Conservation (phyloP, 2,329 filamentous ascomycete species). For the Aspergillus sp. region DNA sequence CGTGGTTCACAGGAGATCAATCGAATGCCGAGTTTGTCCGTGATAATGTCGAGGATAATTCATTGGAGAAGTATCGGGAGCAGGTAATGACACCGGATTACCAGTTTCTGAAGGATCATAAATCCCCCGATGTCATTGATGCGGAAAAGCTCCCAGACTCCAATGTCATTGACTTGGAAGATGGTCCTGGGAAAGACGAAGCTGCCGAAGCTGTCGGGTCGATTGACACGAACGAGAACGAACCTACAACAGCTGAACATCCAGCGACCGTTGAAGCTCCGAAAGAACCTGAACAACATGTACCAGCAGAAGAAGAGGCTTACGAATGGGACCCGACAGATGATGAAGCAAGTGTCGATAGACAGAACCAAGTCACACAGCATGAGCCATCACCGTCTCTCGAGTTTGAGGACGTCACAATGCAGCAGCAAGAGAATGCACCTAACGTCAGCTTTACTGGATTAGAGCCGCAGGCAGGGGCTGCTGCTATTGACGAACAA, state of each 20-base stretch:
- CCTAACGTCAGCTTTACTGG: constrained; percentile 14
- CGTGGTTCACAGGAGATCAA: constrained; percentile 37
- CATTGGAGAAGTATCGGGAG: constrained; percentile 16
- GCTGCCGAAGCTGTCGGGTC: constrained; percentile 1
- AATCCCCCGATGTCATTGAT: constrained; percentile 31
- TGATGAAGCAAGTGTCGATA: constrained; percentile 8
- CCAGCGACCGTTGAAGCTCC: background rate
- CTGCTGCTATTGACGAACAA: constrained; percentile 13
- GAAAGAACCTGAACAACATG: constrained; percentile 4
- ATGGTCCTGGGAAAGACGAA: constrained; percentile 8
- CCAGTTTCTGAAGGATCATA: constrained; percentile 20
- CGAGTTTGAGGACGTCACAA: constrained; percentile 15
- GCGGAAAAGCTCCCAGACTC: constrained; percentile 24
- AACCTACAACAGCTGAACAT: background rate
- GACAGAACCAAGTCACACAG: constrained; percentile 2
- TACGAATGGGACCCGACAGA: constrained; percentile 10
- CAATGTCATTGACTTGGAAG: constrained; percentile 25
- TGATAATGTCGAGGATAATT: constrained; percentile 15
- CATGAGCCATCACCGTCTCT: constrained; percentile 25
- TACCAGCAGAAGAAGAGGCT: constrained; percentile 12
- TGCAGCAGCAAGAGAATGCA: constrained; percentile 13
- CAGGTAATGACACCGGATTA: constrained; percentile 13
- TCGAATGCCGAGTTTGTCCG: constrained; percentile 23
- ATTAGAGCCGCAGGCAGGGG: constrained; percentile 13
- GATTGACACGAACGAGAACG: background rate